Evolutionary conservation across 257 asterid species (phyloP).

Genomic region (Paraleonurus japonicus): DNA sequence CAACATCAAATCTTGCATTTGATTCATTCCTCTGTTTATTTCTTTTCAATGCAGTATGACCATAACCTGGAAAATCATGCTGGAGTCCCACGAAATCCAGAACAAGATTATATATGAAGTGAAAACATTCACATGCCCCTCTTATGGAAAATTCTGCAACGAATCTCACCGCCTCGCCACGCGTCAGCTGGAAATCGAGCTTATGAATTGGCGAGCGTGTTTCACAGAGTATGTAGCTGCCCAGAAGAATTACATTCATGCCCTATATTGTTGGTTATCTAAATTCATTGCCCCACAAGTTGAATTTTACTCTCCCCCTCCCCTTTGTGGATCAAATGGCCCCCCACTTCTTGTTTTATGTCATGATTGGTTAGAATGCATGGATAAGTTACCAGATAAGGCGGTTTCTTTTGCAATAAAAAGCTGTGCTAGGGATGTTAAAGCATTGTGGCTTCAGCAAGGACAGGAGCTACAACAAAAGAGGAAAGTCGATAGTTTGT

Average conservation of each 20-base stretch:
- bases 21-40: neutral
- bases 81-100: constrained; percentile 90
- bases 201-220: constrained; percentile 73
- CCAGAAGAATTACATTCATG: constrained; percentile 58
- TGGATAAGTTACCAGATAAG: constrained; percentile 64
- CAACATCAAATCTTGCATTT: neutral
- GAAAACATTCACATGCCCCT: constrained; percentile 63
- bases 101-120: constrained; percentile 77
- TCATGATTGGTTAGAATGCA: constrained; percentile 59
- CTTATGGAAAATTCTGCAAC: constrained; percentile 78
- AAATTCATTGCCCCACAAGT: constrained; percentile 43
- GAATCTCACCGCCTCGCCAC: constrained; percentile 83
- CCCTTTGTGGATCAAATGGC: constrained; percentile 15
- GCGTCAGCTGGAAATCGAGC: constrained; percentile 81
- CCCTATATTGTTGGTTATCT: constrained; percentile 79
- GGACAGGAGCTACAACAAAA: constrained; percentile 84
- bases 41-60: constrained; percentile 58
- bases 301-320: constrained; percentile 36
- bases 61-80: constrained; percentile 70
- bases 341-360: constrained; percentile 59
- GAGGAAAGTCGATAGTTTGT: constrained; percentile 67
- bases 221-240: constrained; percentile 60
- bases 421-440: constrained; percentile 72
- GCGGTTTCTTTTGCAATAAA: constrained; percentile 57
- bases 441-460: constrained; percentile 81